Conservation (phyloP, 345 rosid genomes). For the Gossypium ekmanianum region DNA sequence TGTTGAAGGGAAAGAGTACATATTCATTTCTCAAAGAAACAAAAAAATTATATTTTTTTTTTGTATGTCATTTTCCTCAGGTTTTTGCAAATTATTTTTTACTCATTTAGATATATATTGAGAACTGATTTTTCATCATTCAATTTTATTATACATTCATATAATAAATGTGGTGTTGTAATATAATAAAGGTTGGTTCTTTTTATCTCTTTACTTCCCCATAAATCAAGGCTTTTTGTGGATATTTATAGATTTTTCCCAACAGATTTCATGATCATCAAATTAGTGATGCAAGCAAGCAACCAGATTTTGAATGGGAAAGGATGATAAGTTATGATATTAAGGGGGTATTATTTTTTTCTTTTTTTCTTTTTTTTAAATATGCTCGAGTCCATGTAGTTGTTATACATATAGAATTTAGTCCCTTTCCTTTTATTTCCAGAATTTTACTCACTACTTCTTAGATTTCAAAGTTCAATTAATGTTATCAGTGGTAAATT, state of each 20-base stretch:
- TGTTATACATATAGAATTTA: too few relatives aligned
- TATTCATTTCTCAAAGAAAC: not conserved
- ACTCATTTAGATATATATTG: not conserved
- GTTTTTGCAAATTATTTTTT: not conserved
- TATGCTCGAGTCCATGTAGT: too few relatives aligned
- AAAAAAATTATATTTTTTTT: not conserved
- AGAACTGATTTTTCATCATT: not conserved
- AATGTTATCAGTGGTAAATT: too few relatives aligned
- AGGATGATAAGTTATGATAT: too few relatives aligned
- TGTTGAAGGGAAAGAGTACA: not conserved
- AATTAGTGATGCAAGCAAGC: not conserved
- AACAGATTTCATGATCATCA: not conserved
- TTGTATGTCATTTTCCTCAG: not conserved
- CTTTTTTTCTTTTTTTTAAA: too few relatives aligned
- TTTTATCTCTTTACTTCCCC: not conserved
- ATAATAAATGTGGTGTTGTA: not conserved
- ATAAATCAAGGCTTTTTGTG: not conserved
- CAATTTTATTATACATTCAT: not conserved
- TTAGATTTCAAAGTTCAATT: too few relatives aligned
- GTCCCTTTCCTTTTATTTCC: too few relatives aligned
- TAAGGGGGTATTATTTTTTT: too few relatives aligned
- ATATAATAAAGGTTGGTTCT: not conserved
- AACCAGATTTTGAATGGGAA: not conserved
- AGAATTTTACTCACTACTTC: too few relatives aligned
- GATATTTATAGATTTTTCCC: not conserved